phyloP scores from a whole-genome alignment of 495 filamentous ascomycete genomes.

The Neurospora tetraspora region DNA sequence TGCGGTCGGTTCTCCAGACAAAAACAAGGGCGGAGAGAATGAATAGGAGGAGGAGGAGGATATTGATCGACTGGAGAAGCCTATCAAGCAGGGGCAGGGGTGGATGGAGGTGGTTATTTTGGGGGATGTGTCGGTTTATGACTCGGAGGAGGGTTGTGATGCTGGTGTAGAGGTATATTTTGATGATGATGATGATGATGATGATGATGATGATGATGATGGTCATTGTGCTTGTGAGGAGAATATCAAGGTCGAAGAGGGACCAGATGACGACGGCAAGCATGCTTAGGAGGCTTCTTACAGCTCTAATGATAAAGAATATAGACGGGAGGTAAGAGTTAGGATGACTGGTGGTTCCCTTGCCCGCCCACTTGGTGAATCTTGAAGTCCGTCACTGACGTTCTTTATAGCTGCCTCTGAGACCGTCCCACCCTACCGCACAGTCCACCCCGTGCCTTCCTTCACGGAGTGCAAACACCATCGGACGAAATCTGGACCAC shows the following conservation, averaged over 20 bases:
- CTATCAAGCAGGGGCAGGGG: neutral
- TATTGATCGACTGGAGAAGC: neutral
- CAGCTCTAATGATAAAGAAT: accelerated
- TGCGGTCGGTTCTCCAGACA: neutral
- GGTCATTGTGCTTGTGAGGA: neutral
- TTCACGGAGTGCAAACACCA: neutral
- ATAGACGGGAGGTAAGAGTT: neutral
- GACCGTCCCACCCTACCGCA: neutral
- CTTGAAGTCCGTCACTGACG: neutral
- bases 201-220: neutral
- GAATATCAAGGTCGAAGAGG: accelerated
- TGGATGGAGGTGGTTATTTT: neutral
- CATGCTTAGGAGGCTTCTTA: neutral
- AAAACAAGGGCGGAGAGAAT: too few species aligned
- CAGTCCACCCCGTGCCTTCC: neutral
- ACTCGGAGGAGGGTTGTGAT: neutral
- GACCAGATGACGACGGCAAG: neutral
- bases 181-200: neutral
- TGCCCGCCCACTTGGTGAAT: neutral
- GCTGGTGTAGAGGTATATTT: neutral
- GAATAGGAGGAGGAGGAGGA: neutral
- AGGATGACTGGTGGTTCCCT: neutral
- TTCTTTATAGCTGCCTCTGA: neutral
- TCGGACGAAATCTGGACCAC: neutral
- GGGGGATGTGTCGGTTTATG: neutral